A percentile compares a stretch with the other conserved stretches of the same genome.
Conservation (phyloP, 169 alveolate species). For the Plasmodium malariae region DNA sequence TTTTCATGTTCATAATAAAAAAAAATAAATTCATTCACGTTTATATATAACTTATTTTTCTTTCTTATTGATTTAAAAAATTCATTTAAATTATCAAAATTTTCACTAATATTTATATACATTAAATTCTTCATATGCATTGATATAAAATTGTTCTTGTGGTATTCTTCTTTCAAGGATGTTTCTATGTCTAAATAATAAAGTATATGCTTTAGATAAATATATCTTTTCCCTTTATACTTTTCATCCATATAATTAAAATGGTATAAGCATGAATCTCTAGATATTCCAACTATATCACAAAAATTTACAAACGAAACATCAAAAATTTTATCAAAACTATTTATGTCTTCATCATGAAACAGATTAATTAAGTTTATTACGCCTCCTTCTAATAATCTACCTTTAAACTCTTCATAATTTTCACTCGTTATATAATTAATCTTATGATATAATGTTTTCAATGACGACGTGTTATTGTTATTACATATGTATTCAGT, state of each 20-base stretch:
- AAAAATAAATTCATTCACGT: slow-evolving; percentile 68
- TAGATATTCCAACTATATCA: slow-evolving; percentile 71
- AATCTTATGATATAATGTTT: slow-evolving; percentile 54
- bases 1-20: slow-evolving; percentile 58
- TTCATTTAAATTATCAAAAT: slow-evolving; percentile 21
- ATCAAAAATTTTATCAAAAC: slow-evolving; percentile 68
- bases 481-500: slow-evolving; percentile 73
- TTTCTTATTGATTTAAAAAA: slow-evolving; percentile 50
- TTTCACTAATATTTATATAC: slow-evolving; percentile 62
- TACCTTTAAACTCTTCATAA: slow-evolving; percentile 45
- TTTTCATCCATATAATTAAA: slow-evolving; percentile 50
- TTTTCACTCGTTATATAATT: slow-evolving; percentile 42
- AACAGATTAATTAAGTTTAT: slow-evolving; percentile 64
- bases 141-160: slow-evolving; percentile 39
- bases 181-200: slow-evolving; percentile 60
- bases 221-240: slow-evolving; percentile 50
- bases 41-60: slow-evolving; percentile 50
- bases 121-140: slow-evolving; percentile 44
- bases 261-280: slow-evolving; percentile 53
- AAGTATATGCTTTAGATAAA: slow-evolving; percentile 47
- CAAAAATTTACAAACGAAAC: slow-evolving; percentile 76
- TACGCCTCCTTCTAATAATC: slow-evolving; percentile 64
- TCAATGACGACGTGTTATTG: slow-evolving; percentile 15
- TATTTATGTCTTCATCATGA: slow-evolving; percentile 65
- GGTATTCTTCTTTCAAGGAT: slow-evolving; percentile 55